These are phyloP conservation scores for Heliamphora exappendiculata DNA, from an alignment of 148 eudicot species.

Conservation along the genomic window DNA sequence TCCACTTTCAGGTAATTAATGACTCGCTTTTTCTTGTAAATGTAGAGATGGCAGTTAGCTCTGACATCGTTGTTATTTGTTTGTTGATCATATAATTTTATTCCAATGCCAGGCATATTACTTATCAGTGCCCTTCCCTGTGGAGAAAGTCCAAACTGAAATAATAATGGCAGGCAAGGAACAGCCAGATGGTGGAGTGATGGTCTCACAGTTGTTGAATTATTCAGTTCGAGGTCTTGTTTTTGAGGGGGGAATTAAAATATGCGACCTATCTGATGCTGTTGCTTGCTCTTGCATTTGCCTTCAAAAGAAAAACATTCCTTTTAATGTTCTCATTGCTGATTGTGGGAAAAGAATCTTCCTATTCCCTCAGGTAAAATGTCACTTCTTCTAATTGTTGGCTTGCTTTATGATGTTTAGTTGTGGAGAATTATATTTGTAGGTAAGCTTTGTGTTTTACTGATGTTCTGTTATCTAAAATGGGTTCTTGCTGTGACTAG, in stretches of 20 bases:
- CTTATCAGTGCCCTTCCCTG: slow-evolving; percentile 59
- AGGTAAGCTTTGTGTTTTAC: not conserved
- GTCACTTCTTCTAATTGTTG: no score
- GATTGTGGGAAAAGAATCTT: slow-evolving; percentile 59
- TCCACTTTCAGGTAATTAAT: slow-evolving; percentile 80
- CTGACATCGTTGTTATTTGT: not conserved
- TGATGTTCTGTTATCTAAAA: no score
- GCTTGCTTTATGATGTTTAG: not conserved
- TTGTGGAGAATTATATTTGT: not conserved
- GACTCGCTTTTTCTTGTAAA: not conserved
- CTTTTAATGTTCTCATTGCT: slow-evolving; percentile 67
- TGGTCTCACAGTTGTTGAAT: slow-evolving; percentile 46
- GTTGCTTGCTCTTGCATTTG: slow-evolving; percentile 60
- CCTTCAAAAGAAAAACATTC: slow-evolving; percentile 61
- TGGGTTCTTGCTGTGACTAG: no score
- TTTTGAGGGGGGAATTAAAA: slow-evolving; percentile 61
- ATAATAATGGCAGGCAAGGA: slow-evolving; percentile 28
- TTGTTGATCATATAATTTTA: not conserved
- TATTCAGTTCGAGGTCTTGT: slow-evolving; percentile 79
- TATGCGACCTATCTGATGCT: slow-evolving; percentile 47
- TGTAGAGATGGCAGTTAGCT: not conserved
- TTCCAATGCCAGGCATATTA: slow-evolving; percentile 55
- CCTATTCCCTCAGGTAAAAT: slow-evolving; percentile 75
- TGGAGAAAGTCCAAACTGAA: slow-evolving; percentile 55
- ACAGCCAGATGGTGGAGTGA: slow-evolving; percentile 34